Evolutionary conservation across 768 basidiomycete genomes (phyloP), one percentile per base, ranked within the genome.

Genomic region (Termitomyces sp.): DNA sequence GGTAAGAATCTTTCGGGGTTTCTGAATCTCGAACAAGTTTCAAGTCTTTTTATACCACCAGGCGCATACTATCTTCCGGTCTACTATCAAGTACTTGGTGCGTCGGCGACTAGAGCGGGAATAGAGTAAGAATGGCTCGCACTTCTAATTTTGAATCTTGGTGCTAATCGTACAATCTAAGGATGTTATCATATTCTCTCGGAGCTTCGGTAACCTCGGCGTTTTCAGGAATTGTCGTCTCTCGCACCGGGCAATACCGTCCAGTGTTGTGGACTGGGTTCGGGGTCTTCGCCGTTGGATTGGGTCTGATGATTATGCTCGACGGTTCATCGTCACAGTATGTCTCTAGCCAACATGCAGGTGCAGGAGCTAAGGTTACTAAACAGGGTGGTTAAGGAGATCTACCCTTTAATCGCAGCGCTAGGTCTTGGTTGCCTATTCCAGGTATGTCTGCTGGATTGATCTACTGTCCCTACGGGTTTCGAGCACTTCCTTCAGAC

Each of bases 31-130:
- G 20, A 48, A n/a, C 29, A 33, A 16, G 36, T 39, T 16, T 41
- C 56, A 45, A 37, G 26, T 37, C 34, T 36, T 1, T 9, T n/a
- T n/a, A 4, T 45, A 16, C 20, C 13, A n/a, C 8, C 39, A 79
- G 80, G 78, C 31, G 80, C 83, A 45, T 87, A 74, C 65, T 91
- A 91, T 63, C 76, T 92, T 7, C 90, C 90, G 1, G 66, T 92
- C 2, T 93, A 87, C 67, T 93, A 79, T 70, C 90, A 93, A 73
- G 81, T 87, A 2, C 78, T 91, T 13, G 90, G 90, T 0, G 77
- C 88, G 0, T 87, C 87, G 8, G 88, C 90, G 6, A 90, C 88
- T 0, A 76, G 72, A 47, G 80, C 88, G 28, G 88, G 87, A 51
- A 77, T 91, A 22, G 75, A 81, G 87, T 86, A 68, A 68, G 75